Evolutionary conservation across 192 early-diverging fungal genomes (phyloP), one percentile per base, ranked within the genome.

Genomic region (Dispira parvispora): DNA sequence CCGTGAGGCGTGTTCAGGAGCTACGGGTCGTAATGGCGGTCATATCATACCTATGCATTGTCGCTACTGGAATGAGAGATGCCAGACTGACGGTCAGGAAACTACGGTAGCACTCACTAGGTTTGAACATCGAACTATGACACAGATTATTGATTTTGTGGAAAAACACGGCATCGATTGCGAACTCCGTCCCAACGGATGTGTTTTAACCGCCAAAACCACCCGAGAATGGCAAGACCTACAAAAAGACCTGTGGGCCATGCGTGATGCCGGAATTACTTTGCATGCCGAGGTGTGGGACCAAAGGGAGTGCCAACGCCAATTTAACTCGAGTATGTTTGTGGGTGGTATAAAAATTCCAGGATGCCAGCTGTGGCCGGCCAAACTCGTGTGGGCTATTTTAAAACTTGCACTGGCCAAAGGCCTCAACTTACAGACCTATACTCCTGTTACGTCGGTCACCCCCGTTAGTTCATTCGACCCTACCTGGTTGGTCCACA

Each of bases 11-110:
- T 62, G 68, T 32, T 68, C 64, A 0, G 78, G 78, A 8, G 78
- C 78, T 13, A 76, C 78, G 16, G 78, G 78, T 1, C 69, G 78
- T 4, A 80, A 80, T 64, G 78, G 75, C 42, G 78, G 75, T 0
- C 67, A 75, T 27, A 27, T 75, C 23, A 60, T 69, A 45, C 71
- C 78, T 8, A 16, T 45, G 1, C 44, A 62, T 44, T 52, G 14
- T 38, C 50, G 50, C 14, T 46, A 63, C 4, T 64, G 62, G 46
- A 21, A 20, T 16, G 46, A 46, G 21, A 11, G 46, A 20, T 49
- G 52, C 42, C n/a, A 23, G 11, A 23, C 11, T 10, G 45, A 12
- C 10, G 61, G 44, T 10, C n/a, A 21, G 10, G 43, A n/a, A 14
- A 62, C 45, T 23, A 62, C 61, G 44, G 61, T 46, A 11, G 25